A percentile compares a stretch with the other conserved stretches of the same genome.
phyloP scores from a whole-genome alignment of 805 yeast genomes.

The Brettanomyces bruxellensis region DNA sequence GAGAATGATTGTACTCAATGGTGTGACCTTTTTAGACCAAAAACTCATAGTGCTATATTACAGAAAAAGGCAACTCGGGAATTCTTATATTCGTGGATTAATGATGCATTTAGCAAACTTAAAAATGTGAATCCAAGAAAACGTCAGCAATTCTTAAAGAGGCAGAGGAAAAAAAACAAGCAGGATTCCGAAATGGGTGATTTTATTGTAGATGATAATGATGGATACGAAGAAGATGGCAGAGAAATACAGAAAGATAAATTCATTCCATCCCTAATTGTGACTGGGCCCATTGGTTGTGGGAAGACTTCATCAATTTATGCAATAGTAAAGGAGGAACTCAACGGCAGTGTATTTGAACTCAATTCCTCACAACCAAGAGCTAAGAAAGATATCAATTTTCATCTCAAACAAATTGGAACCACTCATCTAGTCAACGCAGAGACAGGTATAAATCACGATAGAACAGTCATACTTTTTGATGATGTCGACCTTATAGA shows the following conservation, averaged over 20 bases:
- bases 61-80: conserved; percentile 19
- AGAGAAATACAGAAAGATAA: conserved; percentile 29
- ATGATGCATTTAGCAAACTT: conserved; percentile 27
- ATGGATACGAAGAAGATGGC: conserved; percentile 1
- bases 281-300: conserved; percentile 63
- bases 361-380: conserved; percentile 68
- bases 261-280: conserved; percentile 54
- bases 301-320: conserved; percentile 75
- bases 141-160: conserved; percentile 14
- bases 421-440: conserved; percentile 66
- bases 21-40: conserved; percentile 39
- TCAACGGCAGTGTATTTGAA: conserved; percentile 71
- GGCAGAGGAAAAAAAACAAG: conserved; percentile 11
- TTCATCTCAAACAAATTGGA: conserved; percentile 64
- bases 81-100: conserved; percentile 31
- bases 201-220: conserved; percentile 30
- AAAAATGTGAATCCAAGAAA: conserved; percentile 21
- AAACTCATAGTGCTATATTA: conserved; percentile 25
- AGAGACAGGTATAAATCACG: conserved; percentile 6
- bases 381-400: conserved; percentile 59
- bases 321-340: conserved; percentile 47
- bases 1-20: conserved; percentile 20
- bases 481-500: conserved; percentile 83
- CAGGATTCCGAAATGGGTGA: conserved; percentile 18
- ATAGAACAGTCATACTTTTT: conserved; percentile 55